These are phyloP conservation scores for Orbilia blumenaviensis DNA, from an alignment of 2,329 filamentous ascomycete species.

Conservation along the genomic window DNA sequence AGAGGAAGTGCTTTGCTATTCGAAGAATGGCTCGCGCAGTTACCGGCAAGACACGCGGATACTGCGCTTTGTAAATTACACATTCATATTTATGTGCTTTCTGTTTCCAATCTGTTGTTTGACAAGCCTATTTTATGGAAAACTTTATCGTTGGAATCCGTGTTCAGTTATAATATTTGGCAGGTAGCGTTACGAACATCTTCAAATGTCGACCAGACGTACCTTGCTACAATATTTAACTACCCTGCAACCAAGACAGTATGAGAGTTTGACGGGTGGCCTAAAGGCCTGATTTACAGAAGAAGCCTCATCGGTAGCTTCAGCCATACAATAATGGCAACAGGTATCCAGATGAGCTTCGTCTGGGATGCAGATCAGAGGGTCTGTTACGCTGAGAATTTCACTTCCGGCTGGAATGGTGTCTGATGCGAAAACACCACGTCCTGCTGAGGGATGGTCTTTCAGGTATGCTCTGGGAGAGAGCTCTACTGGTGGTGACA, in stretches of 20 bases:
- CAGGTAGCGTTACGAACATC: neutral
- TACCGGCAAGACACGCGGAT: constrained; percentile 66
- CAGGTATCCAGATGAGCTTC: constrained; percentile 65
- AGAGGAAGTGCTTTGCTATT: constrained; percentile 62
- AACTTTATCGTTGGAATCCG: constrained; percentile 22
- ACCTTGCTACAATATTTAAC: constrained; percentile 71
- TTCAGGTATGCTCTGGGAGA: constrained; percentile 38
- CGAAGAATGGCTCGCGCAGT: constrained; percentile 68
- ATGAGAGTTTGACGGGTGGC: constrained; percentile 62
- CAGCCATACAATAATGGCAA: constrained; percentile 69
- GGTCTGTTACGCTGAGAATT: constrained; percentile 65
- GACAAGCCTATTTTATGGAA: constrained; percentile 65
- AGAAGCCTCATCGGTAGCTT: constrained; percentile 54
- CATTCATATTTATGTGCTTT: constrained; percentile 70
- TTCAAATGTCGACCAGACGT: constrained; percentile 55
- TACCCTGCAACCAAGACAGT: constrained; percentile 68
- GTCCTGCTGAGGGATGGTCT: constrained; percentile 61
- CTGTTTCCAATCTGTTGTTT: constrained; percentile 68
- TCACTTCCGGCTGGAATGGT: constrained; percentile 65
- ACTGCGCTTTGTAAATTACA: constrained; percentile 64
- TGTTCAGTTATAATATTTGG: constrained; percentile 20
- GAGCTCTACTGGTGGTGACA: constrained; percentile 26
- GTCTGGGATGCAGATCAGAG: constrained; percentile 68
- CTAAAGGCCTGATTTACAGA: constrained; percentile 50
- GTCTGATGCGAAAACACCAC: constrained; percentile 67